Base-by-base conservation (phyloP, 1,284 basidiomycete genomes). In the Apiotrichum veenhuisii region DNA sequence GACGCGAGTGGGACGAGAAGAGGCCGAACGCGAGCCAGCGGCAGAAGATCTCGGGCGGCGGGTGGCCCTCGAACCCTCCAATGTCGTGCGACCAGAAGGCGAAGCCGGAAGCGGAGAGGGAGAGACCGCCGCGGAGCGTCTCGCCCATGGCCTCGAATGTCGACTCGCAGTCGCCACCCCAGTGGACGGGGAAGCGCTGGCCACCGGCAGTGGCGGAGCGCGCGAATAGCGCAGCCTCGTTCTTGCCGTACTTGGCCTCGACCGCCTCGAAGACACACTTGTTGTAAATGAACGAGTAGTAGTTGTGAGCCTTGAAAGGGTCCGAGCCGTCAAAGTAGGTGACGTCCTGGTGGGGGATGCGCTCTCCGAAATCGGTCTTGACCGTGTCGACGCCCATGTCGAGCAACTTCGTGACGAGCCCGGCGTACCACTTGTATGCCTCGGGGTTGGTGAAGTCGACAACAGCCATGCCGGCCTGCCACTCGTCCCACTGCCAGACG, bases 141-240 rank as follows among this genome's bases (percentile, higher is more conserved):
- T 88, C 86, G 0, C 84, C 84, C 86, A 89, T 88, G 7, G 86
- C 87, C 68, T 87, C 85, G 74, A 83, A 88, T 0, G 85, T 87
- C 15, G 84, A 86, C 70, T 88, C 86, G 72, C 86, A 87, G 63
- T 89, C 87, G 3, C 87, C 87, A 33, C 86, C 86, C 87, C 87
- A 88, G 58, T 75, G 73, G 5, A 64, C 55, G 9, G 72, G 73
- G 63, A 68, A 85, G 79, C 85, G 78, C 76, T 88, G 86, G 7
- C 86, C 85, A 41, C 86, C 87, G 9, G 83, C 82, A 20, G 83
- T 82, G 0, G 85, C 82, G 10, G 85, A 80, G 25, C 87, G 78
- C 11, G 86, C 86, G 63, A 88, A 88, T 3, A 88, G 79, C 25
- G 86, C 82, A 0, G 86, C 86, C 64, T 87, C 83, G 40, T 84